Conservation (phyloP, 23 red algal genomes). For the Agarophyton chilense region DNA sequence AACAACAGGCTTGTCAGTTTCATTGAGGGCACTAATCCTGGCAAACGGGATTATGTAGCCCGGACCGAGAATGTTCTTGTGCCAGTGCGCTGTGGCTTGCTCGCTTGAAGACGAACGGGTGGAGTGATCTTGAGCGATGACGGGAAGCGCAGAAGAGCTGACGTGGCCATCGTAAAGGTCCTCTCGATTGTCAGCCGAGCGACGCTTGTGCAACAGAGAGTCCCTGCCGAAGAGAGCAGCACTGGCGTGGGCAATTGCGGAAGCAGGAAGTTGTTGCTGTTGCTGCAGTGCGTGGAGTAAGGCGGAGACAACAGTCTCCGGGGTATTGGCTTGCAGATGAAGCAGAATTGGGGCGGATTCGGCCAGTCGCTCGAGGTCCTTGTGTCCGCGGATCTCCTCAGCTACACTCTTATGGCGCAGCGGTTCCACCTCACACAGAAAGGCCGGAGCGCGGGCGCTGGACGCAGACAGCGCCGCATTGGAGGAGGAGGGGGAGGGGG, state of each 20-base stretch:
- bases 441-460: neutral
- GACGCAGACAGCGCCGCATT: neutral
- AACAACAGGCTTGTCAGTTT: constrained; percentile 36
- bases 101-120: neutral
- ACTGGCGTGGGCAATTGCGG: constrained; percentile 27
- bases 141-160: neutral
- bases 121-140: neutral
- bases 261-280: constrained; percentile 23
- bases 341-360: constrained; percentile 64
- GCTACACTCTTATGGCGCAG: constrained; percentile 52
- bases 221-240: constrained; percentile 44
- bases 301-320: constrained; percentile 32
- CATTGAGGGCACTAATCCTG: constrained; percentile 28
- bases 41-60: constrained; percentile 89
- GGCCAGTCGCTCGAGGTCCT: constrained; percentile 70
- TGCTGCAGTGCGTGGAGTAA: constrained; percentile 51
- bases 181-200: constrained; percentile 29
- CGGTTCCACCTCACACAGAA: constrained; percentile 70
- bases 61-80: constrained; percentile 80
- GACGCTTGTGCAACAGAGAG: constrained; percentile 10
- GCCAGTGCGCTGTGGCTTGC: constrained; percentile 64
- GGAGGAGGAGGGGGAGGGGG: neutral
- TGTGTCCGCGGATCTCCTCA: constrained; percentile 69
- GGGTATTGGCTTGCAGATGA: constrained; percentile 34
- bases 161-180: constrained; percentile 37